These are phyloP conservation scores for Chlorella sp. DNA, from an alignment of 139 green algal genomes.

Conservation along the genomic window DNA sequence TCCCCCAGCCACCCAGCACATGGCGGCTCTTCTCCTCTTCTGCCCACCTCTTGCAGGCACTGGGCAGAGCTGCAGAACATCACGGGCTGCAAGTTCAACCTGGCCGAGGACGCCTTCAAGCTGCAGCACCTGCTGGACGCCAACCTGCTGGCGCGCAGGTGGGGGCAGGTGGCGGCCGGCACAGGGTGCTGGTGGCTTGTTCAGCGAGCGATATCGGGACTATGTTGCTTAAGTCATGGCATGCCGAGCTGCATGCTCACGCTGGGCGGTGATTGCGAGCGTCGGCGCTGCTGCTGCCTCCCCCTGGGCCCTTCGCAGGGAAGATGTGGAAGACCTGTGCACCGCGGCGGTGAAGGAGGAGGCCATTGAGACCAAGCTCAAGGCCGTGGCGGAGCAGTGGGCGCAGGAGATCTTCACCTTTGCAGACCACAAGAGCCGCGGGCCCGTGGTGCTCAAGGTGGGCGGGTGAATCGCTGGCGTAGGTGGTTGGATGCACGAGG, in stretches of 20 bases:
- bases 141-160: conserved; percentile 70
- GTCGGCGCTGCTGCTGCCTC: not conserved
- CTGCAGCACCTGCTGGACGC: conserved; percentile 89
- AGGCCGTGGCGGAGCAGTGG: conserved; percentile 57
- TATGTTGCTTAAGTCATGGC: no score
- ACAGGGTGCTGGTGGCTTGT: not conserved
- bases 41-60: conserved; percentile 61
- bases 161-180: not conserved
- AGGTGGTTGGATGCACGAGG: no score
- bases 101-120: conserved; percentile 91
- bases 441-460: conserved; percentile 88
- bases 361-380: conserved; percentile 89
- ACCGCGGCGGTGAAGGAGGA: conserved; percentile 90
- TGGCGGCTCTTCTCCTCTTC: no score
- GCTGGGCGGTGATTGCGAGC: no score
- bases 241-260: no score
- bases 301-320: conserved; percentile 32
- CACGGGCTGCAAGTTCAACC: conserved; percentile 76
- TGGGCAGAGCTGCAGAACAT: conserved; percentile 87
- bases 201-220: no score
- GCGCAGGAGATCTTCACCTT: conserved; percentile 67
- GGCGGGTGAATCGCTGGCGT: not conserved
- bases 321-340: conserved; percentile 92
- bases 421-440: conserved; percentile 90
- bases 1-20: not conserved